Percentiles rank a stretch among this genome's conserved stretches.
phyloP scores from a whole-genome alignment of 176 grass and related monocot genomes.

The Eleusine indica region DNA sequence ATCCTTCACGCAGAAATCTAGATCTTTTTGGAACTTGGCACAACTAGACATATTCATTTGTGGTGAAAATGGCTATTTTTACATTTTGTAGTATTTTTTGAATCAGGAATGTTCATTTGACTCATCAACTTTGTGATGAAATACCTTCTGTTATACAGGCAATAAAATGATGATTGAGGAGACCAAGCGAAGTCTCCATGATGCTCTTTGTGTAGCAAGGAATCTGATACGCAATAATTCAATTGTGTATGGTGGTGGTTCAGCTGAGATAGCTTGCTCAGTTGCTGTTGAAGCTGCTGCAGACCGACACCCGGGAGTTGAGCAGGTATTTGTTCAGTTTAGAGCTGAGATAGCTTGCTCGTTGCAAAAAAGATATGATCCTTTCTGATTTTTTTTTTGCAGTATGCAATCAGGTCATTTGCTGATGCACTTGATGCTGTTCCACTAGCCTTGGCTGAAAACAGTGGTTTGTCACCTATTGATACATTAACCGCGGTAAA shows the following conservation, averaged over 20 bases:
- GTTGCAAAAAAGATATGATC: conserved; percentile 15
- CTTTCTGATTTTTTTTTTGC: conserved; percentile 19
- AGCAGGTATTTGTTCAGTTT: conserved; percentile 62
- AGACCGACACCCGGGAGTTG: conserved; percentile 73
- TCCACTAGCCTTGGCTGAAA: conserved; percentile 85
- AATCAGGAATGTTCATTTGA: conserved; percentile 5
- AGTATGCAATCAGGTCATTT: conserved; percentile 97
- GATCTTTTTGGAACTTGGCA: neutral
- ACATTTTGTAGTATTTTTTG: neutral
- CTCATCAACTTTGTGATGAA: neutral
- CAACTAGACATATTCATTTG: neutral
- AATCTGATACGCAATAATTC: conserved; percentile 91
- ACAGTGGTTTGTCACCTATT: conserved; percentile 82
- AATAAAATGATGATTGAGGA: conserved; percentile 98
- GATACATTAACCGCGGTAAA: conserved; percentile 82
- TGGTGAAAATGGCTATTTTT: neutral
- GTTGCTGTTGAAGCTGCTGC: conserved; percentile 79
- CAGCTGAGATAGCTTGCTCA: conserved; percentile 87
- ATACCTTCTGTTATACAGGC: conserved; percentile 41
- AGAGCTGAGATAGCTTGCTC: neutral
- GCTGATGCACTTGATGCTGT: conserved; percentile 81
- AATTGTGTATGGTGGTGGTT: conserved; percentile 83
- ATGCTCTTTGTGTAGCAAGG: conserved; percentile 84
- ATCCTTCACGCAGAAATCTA: neutral
- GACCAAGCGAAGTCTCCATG: conserved; percentile 83